Base-by-base conservation (phyloP, 345 rosid species). In the Hibiscus mutabilis region DNA sequence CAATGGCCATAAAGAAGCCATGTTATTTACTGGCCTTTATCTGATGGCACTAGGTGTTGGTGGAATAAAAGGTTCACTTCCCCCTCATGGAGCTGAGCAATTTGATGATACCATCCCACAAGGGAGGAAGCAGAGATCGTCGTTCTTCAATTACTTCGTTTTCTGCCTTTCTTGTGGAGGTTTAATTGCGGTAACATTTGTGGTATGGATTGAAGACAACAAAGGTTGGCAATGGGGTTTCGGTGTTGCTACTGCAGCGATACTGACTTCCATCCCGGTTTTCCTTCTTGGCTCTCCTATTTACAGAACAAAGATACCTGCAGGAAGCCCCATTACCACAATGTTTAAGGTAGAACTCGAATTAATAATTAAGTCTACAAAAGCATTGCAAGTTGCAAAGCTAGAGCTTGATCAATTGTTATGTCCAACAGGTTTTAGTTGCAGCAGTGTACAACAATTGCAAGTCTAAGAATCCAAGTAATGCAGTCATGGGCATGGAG, bases 221-320 rank as follows among this genome's bases (percentile, higher is more conserved):
- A 88, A 85, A 71, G 98, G 98, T 0, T 94, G 98, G 98, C 80
- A 87, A 40, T 94, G 98, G 98, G 98, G 96, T 0, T 90, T 94
- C 10, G 89, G 89, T 33, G 76, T 89, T 11, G 77, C 97, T 11
- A 88, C 95, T 1, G 83, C 87, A 44, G 85, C 93, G 0, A 87
- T 94, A 6, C 74, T 90, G 51, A 70, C 87, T 73, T 87, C 97
- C 1, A 77, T 91, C 58, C 89, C 84, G 5, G 61, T 90, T 70
- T 94, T 91, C 76, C 87, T 94, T 4, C 74, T 80, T 14, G 97
- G 98, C 16, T 87, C 96, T 1, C 18, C 80, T 4, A 79, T 73
- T 72, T 94, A 94, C 68, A 82, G 87, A 77, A 91, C 77, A 85
- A 94, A 88, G 82, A 80, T 88, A 2, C 95, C 97, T 4, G 85